These are phyloP conservation scores for Rhodotorula sp. DNA, from an alignment of 1,284 basidiomycete species.

Conservation along the genomic window DNA sequence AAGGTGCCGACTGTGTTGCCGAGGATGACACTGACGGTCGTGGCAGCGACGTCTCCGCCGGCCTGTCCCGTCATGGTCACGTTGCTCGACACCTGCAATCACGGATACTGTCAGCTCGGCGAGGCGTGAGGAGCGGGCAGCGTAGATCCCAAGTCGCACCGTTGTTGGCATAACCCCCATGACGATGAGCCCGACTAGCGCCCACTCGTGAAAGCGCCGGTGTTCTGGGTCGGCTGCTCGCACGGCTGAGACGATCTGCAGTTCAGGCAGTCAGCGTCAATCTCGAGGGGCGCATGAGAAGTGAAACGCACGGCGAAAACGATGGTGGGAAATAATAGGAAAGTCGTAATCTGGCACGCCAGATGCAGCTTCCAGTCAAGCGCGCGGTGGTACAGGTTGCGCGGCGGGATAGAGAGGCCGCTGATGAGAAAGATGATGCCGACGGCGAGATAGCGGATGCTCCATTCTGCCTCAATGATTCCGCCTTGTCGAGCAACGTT, in stretches of 20 bases:
- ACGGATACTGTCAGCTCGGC: no score
- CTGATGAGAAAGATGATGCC: slow-evolving; percentile 51
- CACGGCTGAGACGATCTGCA: slow-evolving; percentile 43
- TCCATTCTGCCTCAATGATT: slow-evolving; percentile 15
- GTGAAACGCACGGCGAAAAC: slow-evolving; percentile 43
- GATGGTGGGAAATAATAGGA: slow-evolving; percentile 48
- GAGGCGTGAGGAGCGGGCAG: background rate
- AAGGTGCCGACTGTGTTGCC: slow-evolving; percentile 49
- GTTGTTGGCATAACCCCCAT: slow-evolving; percentile 46
- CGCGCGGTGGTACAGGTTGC: slow-evolving; percentile 44
- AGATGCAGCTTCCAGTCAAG: slow-evolving; percentile 47
- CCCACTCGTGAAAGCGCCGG: slow-evolving; percentile 42
- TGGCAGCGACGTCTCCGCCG: slow-evolving; percentile 47
- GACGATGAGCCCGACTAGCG: slow-evolving; percentile 47
- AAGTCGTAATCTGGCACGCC: slow-evolving; percentile 45
- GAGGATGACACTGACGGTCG: slow-evolving; percentile 45
- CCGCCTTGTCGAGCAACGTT: slow-evolving; percentile 24
- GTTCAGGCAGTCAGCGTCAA: background rate
- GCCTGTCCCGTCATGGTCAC: slow-evolving; percentile 50
- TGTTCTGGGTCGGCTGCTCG: slow-evolving; percentile 40
- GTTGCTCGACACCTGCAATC: slow-evolving; percentile 33
- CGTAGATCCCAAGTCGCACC: slow-evolving; percentile 9
- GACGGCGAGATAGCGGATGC: slow-evolving; percentile 46
- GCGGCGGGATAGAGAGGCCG: slow-evolving; percentile 47
- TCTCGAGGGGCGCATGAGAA: slow-evolving; percentile 31